Evolutionary conservation across 1,284 basidiomycete genomes (phyloP).

Genomic region (Singerocomus inundabilis): DNA sequence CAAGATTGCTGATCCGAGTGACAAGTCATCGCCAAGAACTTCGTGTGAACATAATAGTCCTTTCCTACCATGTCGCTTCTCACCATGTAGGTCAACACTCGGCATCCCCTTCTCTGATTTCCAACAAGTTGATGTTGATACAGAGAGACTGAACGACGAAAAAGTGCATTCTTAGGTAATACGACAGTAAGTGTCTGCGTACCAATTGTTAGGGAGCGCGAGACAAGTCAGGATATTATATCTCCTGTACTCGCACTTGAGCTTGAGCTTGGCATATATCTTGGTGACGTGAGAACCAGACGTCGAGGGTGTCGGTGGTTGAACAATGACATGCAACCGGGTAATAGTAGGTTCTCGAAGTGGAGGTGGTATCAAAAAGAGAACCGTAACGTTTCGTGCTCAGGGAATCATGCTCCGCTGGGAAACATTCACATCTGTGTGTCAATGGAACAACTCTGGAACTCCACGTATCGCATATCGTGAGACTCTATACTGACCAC

Average conservation of each 20-base stretch:
- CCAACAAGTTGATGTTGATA: too few relatives aligned
- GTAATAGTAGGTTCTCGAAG: slow-evolving; percentile 28
- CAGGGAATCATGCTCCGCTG: slow-evolving; percentile 37
- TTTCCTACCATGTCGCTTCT: too few relatives aligned
- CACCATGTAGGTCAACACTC: too few relatives aligned
- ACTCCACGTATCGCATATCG: slow-evolving; percentile 14
- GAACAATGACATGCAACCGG: slow-evolving; percentile 50
- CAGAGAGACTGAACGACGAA: too few relatives aligned
- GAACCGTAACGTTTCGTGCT: slow-evolving; percentile 33
- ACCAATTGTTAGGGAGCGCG: too few relatives aligned
- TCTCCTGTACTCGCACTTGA: slow-evolving; percentile 13
- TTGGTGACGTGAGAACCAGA: slow-evolving; percentile 54
- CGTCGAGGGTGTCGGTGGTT: slow-evolving; percentile 56
- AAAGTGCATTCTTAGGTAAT: too few relatives aligned
- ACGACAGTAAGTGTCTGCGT: too few relatives aligned
- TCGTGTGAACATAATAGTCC: too few relatives aligned
- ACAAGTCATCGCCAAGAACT: too few relatives aligned
- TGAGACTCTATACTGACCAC: slow-evolving; percentile 35
- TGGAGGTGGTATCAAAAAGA: slow-evolving; percentile 30
- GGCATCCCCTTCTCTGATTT: too few relatives aligned
- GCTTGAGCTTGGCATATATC: slow-evolving; percentile 48
- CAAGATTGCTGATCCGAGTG: too few relatives aligned
- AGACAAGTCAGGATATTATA: too few relatives aligned
- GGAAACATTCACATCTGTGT: slow-evolving; percentile 14
- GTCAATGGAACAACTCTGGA: slow-evolving; percentile 15